Conservation (phyloP, 345 rosid genomes). For the Hibiscus trionum region DNA sequence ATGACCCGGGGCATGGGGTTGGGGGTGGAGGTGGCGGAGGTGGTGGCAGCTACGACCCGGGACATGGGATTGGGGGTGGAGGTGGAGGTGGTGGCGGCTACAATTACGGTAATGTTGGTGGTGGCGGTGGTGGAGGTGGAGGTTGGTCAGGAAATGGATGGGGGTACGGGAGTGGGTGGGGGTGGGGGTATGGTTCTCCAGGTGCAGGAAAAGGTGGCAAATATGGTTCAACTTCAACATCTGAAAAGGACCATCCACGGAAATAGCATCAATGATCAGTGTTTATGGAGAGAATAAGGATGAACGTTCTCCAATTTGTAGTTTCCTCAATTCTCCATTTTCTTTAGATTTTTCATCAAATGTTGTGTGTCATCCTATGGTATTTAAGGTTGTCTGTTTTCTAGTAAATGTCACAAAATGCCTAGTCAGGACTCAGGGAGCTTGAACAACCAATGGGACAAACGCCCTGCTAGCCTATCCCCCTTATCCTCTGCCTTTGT, state of each 20-base stretch:
- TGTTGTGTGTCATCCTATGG: background rate
- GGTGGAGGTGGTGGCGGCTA: background rate
- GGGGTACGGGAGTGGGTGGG: no score
- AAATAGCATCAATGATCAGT: background rate
- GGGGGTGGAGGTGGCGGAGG: no score
- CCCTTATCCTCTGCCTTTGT: background rate
- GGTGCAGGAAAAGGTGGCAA: conserved; percentile 1
- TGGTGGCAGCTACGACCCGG: no score
- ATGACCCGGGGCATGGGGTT: no score
- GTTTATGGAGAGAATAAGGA: background rate
- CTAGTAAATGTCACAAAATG: background rate
- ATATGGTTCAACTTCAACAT: background rate
- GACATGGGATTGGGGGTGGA: no score
- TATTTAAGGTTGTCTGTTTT: background rate
- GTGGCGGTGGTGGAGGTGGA: background rate
- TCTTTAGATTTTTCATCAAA: background rate
- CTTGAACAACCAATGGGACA: background rate
- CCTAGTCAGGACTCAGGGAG: background rate
- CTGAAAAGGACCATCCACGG: background rate
- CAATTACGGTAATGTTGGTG: background rate
- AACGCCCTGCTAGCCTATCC: no score
- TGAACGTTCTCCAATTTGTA: background rate
- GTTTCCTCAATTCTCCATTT: background rate
- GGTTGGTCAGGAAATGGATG: background rate
- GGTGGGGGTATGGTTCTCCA: background rate